Conservation (phyloP, 257 asterid species). For the Galeopsis tetrahit region DNA sequence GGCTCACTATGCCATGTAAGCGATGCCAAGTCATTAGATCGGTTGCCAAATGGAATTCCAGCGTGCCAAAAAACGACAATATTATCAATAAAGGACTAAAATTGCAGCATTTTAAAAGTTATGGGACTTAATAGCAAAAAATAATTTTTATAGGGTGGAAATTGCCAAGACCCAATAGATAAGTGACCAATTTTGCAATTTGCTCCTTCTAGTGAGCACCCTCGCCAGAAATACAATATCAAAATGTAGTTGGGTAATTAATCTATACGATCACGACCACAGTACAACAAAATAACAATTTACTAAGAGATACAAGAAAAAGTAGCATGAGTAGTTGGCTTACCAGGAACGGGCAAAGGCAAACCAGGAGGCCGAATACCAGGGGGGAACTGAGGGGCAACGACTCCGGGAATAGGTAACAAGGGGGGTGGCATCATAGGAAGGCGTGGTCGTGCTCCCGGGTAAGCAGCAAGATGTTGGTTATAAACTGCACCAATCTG, state of each 20-base stretch:
- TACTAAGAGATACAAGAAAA: neutral
- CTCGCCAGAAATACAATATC: neutral
- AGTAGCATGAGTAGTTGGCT: slow-evolving; percentile 14
- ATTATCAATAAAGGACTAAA: too few species aligned
- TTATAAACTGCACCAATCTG: slow-evolving; percentile 68
- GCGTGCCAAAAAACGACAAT: too few species aligned
- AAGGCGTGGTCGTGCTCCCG: slow-evolving; percentile 54
- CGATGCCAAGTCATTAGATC: too few species aligned
- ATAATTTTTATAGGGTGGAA: too few species aligned
- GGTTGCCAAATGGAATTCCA: too few species aligned
- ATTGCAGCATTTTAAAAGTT: too few species aligned
- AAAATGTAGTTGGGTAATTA: slow-evolving; percentile 1
- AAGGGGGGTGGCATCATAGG: slow-evolving; percentile 58
- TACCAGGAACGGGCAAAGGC: slow-evolving; percentile 56
- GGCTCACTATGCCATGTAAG: too few species aligned
- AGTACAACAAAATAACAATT: slow-evolving; percentile 6
- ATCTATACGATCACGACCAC: neutral
- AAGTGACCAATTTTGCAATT: neutral
- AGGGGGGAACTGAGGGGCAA: slow-evolving; percentile 45
- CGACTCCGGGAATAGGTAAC: slow-evolving; percentile 49
- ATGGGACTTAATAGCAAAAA: too few species aligned
- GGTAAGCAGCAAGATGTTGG: slow-evolving; percentile 71
- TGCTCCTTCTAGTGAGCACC: neutral
- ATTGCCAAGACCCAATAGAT: too few species aligned
- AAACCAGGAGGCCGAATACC: slow-evolving; percentile 54